These are phyloP conservation scores for Aphanomyces euteiches DNA, from an alignment of 352 stramenopile species.

Conservation along the genomic window DNA sequence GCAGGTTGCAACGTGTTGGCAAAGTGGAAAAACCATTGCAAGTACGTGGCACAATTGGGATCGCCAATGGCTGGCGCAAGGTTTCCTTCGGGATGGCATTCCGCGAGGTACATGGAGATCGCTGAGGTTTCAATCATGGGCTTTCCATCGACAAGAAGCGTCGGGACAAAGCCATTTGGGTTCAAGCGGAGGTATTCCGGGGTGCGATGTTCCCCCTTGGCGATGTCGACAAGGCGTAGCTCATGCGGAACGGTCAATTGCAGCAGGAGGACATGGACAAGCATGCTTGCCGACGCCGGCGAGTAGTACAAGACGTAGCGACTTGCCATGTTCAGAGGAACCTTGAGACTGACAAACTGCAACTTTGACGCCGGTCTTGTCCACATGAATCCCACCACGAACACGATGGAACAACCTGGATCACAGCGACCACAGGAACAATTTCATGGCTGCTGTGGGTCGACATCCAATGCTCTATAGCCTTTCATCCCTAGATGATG, in stretches of 20 bases:
- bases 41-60: neutral
- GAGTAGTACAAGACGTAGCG: constrained; percentile 12
- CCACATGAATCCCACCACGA: no score
- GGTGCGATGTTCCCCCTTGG: neutral
- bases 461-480: no score
- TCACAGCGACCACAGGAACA: neutral
- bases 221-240: constrained; percentile 8
- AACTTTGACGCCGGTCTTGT: no score
- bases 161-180: constrained; percentile 8
- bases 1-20: constrained; percentile 14
- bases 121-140: constrained; percentile 2
- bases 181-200: constrained; percentile 7
- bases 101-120: constrained; percentile 10
- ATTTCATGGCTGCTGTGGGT: neutral
- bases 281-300: neutral
- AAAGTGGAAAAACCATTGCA: constrained; percentile 16
- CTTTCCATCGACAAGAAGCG: constrained; percentile 5
- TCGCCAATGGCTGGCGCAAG: neutral
- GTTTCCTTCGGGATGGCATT: constrained; percentile 3
- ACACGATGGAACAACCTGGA: no score
- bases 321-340: neutral
- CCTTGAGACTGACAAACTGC: neutral
- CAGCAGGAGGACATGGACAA: neutral
- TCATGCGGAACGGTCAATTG: neutral
- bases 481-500: no score